phyloP scores from a whole-genome alignment of 2,329 filamentous ascomycete genomes.

The Chrysosphaeria jannelii region DNA sequence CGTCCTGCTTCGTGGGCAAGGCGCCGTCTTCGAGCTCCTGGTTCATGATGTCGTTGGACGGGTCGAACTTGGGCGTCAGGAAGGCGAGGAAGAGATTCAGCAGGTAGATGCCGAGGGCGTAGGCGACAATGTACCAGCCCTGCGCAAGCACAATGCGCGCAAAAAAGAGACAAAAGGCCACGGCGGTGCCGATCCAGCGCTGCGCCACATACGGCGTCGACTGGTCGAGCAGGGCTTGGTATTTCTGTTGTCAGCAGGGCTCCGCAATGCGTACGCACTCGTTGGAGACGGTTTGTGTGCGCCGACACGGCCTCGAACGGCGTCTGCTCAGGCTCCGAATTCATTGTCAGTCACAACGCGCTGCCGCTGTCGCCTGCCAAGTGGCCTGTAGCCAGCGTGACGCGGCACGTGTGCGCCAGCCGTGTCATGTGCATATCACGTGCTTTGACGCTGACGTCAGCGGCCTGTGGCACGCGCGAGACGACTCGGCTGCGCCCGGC shows the following conservation, averaged over 20 bases:
- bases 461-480: no score
- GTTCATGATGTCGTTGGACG: slow-evolving; percentile 67
- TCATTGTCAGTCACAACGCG: no score
- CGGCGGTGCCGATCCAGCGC: slow-evolving; percentile 65
- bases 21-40: slow-evolving; percentile 88
- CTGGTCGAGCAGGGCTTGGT: slow-evolving; percentile 81
- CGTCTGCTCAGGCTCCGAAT: slow-evolving; percentile 60
- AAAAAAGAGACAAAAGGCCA: slow-evolving; percentile 53
- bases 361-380: no score
- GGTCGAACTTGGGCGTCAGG: slow-evolving; percentile 94
- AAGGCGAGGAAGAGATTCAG: slow-evolving; percentile 98
- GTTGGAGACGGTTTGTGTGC: slow-evolving; percentile 47
- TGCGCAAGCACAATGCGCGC: slow-evolving; percentile 71
- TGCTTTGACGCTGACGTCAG: no score
- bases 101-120: slow-evolving; percentile 93
- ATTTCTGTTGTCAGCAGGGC: slow-evolving; percentile 28
- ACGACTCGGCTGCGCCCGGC: no score
- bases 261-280: slow-evolving; percentile 15
- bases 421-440: no score
- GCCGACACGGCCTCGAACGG: slow-evolving; percentile 72
- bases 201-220: slow-evolving; percentile 73
- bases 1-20: slow-evolving; percentile 80
- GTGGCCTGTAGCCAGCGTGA: no score
- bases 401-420: no score
- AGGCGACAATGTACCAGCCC: slow-evolving; percentile 98